Evolutionary conservation across 805 yeast genomes (phyloP), one percentile per base, ranked within the genome.

Genomic region (Pichia kluyveri): DNA sequence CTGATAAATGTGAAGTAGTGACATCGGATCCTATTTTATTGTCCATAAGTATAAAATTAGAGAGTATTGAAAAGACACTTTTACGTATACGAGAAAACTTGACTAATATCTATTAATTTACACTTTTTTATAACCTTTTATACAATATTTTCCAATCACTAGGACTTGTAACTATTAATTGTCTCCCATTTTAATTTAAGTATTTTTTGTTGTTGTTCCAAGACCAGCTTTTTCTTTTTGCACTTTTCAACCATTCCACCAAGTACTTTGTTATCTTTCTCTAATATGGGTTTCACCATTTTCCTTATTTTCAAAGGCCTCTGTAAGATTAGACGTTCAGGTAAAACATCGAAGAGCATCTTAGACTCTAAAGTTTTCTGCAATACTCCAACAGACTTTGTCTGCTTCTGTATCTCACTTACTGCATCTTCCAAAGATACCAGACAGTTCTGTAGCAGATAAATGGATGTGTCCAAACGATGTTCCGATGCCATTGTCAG

Each of bases 1-100:
- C 68, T 51, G 82, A 76, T 50, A 79, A 77, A 48, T 65, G 80
- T 23, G 79, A 78, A 50, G 79, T 81, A 4, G 72, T 79, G 28
- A 75, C 83, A 4, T 80, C 84, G 26, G 91, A 84, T 56, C 90
- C 90, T 3, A 71, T 77, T 9, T 60, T 84, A 46, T 68, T 83
- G 38, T 76, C 83, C 44, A 73, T 82, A 1, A 73, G 78, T 52
- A 75, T 84, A 6, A 83, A 83, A 56, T 66, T 84, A 51, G 83
- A 75, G 47, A 76, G 82, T 41, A 63, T 83, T 39, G 86, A 83
- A 58, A 72, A 73, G 50, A 62, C 72, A 43, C 63, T 75, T 23
- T 59, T 68, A 49, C 65, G 70, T 18, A 46, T 60, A 9, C 38
- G 51, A 26, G 60, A 56, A 27, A 61, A 61, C 40, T 31, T 48